These are phyloP conservation scores for Xerocomus brunneocitrinus DNA, from an alignment of 768 basidiomycete species.

Conservation along the genomic window DNA sequence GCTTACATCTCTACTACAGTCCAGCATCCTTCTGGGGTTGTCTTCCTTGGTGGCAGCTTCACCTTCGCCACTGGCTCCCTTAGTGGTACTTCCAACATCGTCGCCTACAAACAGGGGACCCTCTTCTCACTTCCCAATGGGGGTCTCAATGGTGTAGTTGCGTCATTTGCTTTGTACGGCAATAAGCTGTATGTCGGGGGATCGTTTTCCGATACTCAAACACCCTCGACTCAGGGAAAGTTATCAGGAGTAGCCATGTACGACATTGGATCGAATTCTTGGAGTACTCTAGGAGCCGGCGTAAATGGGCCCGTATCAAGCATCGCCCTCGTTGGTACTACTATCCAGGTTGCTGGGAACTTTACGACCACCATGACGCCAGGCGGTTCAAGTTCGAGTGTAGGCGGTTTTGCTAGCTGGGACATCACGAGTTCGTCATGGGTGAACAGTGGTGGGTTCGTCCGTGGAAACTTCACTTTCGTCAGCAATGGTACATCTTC, in stretches of 20 bases:
- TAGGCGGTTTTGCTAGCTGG: slow-evolving; percentile 74
- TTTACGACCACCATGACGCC: slow-evolving; percentile 51
- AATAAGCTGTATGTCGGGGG: slow-evolving; percentile 84
- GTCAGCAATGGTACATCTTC: slow-evolving; percentile 60
- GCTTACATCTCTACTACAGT: slow-evolving; percentile 50
- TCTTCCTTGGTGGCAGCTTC: slow-evolving; percentile 80
- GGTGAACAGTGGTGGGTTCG: slow-evolving; percentile 71
- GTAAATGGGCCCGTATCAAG: slow-evolving; percentile 71
- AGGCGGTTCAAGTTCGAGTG: slow-evolving; percentile 33
- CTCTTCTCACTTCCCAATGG: slow-evolving; percentile 50
- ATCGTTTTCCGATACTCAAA: slow-evolving; percentile 66
- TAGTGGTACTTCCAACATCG: slow-evolving; percentile 63
- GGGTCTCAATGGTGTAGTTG: slow-evolving; percentile 80
- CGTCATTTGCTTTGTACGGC: slow-evolving; percentile 57
- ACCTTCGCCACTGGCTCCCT: slow-evolving; percentile 51
- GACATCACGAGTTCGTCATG: slow-evolving; percentile 55
- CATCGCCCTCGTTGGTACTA: slow-evolving; percentile 46
- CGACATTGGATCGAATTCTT: slow-evolving; percentile 57
- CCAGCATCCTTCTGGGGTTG: slow-evolving; percentile 58
- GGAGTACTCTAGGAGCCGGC: slow-evolving; percentile 68
- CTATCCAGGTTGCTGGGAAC: slow-evolving; percentile 68
- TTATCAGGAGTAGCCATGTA: slow-evolving; percentile 67
- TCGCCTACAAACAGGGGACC: slow-evolving; percentile 58
- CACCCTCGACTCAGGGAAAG: slow-evolving; percentile 46
- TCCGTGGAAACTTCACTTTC: slow-evolving; percentile 66